Base-by-base conservation (phyloP, 2,329 filamentous ascomycete genomes). In the Ophiocordyceps robertsii region DNA sequence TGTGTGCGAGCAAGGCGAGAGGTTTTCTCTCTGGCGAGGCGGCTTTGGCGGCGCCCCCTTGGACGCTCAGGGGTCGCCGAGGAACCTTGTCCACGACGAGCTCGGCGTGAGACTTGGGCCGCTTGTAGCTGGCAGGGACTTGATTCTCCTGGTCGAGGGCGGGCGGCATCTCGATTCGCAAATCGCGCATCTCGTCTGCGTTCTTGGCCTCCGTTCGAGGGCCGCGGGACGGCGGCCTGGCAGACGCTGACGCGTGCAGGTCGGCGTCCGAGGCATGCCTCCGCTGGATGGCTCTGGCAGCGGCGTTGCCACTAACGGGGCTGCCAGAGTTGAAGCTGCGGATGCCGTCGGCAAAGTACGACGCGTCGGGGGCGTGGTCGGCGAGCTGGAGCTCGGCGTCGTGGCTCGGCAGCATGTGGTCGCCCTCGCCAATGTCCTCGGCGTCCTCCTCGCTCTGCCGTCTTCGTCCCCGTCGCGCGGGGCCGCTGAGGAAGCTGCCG, bases 81-180 rank as follows among this genome's bases (percentile, higher is more conserved):
- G 72, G 66, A 32, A 72, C 68, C 53, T 74, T 77, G 24, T 82
- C 76, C 16, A 75, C 54, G 29, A 77, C 53, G 37, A 66, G 66
- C 43, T 73, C 69, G 11, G 67, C 66, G 11, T 73, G 65, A 2
- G 75, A 66, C 53, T 80, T 83, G 35, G 70, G 53, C 62, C 63
- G 73, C 56, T 75, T 82, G 60, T 85, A 82, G 0, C 77, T 82
- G 24, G 81, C 75, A 3, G 80, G 80, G 4, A 76, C 72, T 46
- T 92, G 78, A 56, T 95, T 95, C 59, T 95, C 89, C 57, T 95
- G 87, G 52, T 94, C 86, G 47, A 82, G 72, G 4, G 66, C 64
- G 1, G 80, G 74, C 16, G 81, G 77, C 38, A 84, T 57, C 40
- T 74, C 68, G 9, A 72, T 62, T 16, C 75, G 72, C 31, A 49